These are phyloP conservation scores for Elongisporangium undulatum DNA, from an alignment of 352 stramenopile genomes.

Conservation along the genomic window DNA sequence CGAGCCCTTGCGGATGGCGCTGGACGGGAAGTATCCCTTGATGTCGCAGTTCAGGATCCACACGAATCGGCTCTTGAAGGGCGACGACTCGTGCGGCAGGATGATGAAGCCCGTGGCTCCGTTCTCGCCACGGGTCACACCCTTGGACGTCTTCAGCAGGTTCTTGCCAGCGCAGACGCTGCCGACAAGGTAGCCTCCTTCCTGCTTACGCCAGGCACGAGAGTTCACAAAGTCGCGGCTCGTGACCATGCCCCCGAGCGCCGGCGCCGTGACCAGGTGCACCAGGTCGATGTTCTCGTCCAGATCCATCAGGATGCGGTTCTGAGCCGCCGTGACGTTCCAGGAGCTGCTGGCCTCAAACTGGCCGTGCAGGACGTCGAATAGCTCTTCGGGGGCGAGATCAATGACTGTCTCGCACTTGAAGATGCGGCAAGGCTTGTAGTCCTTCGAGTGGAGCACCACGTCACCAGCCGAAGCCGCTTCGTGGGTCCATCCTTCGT, in stretches of 20 bases:
- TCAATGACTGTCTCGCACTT: conserved; percentile 71
- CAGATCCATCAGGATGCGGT: conserved; percentile 65
- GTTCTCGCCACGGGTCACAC: conserved; percentile 75
- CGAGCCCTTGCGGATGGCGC: conserved; percentile 75
- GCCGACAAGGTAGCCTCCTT: conserved; percentile 66
- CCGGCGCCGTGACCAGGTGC: conserved; percentile 59
- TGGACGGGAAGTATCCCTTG: conserved; percentile 80
- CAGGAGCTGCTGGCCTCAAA: conserved; percentile 68
- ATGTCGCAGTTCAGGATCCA: conserved; percentile 86
- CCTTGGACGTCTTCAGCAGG: conserved; percentile 61
- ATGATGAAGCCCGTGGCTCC: conserved; percentile 72
- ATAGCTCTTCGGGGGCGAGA: conserved; percentile 69
- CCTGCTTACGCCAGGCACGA: conserved; percentile 64
- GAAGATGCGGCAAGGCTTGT: conserved; percentile 68
- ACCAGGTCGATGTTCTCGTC: conserved; percentile 70
- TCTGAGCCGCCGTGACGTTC: conserved; percentile 77
- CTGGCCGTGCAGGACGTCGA: conserved; percentile 72
- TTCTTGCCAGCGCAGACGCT: conserved; percentile 68
- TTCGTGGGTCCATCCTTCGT: conserved; percentile 62
- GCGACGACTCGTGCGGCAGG: conserved; percentile 61
- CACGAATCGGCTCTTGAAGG: conserved; percentile 74
- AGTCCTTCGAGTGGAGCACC: conserved; percentile 59
- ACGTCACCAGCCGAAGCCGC: conserved; percentile 57
- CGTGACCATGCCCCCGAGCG: conserved; percentile 68
- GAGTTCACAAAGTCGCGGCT: conserved; percentile 83